Base-by-base conservation (phyloP, 257 asterid species). In the Nicotiana sylvestris region DNA sequence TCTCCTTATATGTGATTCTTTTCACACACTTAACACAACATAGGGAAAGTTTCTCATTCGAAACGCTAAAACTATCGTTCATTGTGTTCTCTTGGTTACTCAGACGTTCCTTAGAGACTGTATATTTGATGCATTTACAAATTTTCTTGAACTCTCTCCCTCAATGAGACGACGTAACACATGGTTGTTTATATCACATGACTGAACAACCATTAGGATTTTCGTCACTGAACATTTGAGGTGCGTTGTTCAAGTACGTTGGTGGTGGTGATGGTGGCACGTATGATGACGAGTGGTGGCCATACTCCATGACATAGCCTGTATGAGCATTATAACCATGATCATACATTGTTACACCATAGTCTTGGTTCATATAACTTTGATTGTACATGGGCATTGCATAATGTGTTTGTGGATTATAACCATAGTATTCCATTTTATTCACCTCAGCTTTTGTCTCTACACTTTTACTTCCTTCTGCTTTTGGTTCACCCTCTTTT, bases 161-260 rank as follows among this genome's bases (percentile, higher is more conserved):
- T 77, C 76, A 33, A n/a, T 27, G 5, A 10, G 33, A 72, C 3
- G 58, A 66, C 2, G 49, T 53, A 46, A 39, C 0, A 5, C 16
- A 62, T n/a, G 2, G 15, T 46, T 13, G 55, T 67, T 56, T 4
- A 46, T 30, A 62, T 92, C 88, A 96, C 99, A 96, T 96, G 57
- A 96, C 86, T 1, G 85, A 90, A 86, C 99, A 96, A 66, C 96
- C 95, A 37, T 94, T 88, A 3, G 99, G 97, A 80, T 96, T 93
- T 80, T 96, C 99, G 0, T 96, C 99, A 82, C 98, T 96, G 16
- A 96, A 96, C 92, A 90, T 89, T 7, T 91, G 87, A 60, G 85
- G 80, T 0, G 86, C 27, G 3, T 89, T 83, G 65, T 76, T 27
- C 13, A 74, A 5, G 65, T 81, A 86, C 4, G 81, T 58, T 1